These are phyloP conservation scores for Pachysolen tannophilus DNA, from an alignment of 805 yeast genomes.

Conservation along the genomic window DNA sequence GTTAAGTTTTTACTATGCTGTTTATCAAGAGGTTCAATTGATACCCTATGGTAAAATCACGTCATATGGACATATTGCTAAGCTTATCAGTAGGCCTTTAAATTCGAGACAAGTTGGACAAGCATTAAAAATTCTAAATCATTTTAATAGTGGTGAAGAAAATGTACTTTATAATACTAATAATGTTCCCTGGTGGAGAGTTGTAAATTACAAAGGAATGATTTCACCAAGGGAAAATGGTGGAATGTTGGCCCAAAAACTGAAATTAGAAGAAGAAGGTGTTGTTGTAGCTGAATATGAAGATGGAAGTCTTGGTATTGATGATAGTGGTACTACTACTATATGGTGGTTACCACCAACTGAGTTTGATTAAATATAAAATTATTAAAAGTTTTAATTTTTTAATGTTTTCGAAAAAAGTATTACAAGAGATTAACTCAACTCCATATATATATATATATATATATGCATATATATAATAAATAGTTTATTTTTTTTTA, in stretches of 20 bases:
- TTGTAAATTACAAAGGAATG: conserved; percentile 53
- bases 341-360: conserved; percentile 67
- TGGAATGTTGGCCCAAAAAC: conserved; percentile 39
- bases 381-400: no score
- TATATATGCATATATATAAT: no score
- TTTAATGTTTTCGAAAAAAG: no score
- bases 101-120: conserved; percentile 72
- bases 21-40: conserved; percentile 41
- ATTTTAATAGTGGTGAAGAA: conserved; percentile 15
- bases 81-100: conserved; percentile 49
- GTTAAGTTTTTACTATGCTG: conserved; percentile 51
- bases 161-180: conserved; percentile 18
- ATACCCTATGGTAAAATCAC: conserved; percentile 62
- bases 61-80: conserved; percentile 71
- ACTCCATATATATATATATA: no score
- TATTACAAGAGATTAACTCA: no score
- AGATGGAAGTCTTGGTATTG: conserved; percentile 27
- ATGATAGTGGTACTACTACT: conserved; percentile 23
- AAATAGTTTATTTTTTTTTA: no score
- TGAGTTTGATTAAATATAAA: conserved; percentile 23
- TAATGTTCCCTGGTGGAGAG: conserved; percentile 78
- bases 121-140: conserved; percentile 52
- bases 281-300: conserved; percentile 26
- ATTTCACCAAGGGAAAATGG: conserved; percentile 44
- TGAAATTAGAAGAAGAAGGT: conserved; percentile 38